Conservation (phyloP, 2,329 filamentous ascomycete genomes). For the Aspergillus nomiae region DNA sequence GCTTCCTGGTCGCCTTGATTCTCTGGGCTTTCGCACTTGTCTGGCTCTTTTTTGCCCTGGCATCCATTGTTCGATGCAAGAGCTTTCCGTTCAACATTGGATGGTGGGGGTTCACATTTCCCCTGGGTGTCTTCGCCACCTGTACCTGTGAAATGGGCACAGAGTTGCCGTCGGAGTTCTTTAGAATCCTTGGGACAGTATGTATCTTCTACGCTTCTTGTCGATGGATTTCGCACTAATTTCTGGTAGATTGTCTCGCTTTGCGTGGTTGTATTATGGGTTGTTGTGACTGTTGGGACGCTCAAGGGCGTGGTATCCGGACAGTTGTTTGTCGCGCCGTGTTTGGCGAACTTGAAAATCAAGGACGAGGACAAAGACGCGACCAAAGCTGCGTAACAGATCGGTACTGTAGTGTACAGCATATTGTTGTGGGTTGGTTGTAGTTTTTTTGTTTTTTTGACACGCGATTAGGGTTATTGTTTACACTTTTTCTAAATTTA, state of each 20-base stretch:
- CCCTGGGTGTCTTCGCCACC: conserved; percentile 58
- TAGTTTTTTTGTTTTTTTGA: neutral
- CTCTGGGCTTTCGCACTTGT: conserved; percentile 44
- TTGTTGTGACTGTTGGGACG: conserved; percentile 55
- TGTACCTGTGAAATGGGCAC: conserved; percentile 46
- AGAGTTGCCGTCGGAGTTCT: conserved; percentile 58
- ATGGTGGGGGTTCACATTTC: conserved; percentile 65
- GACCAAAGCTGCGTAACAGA: conserved; percentile 21
- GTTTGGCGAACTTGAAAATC: conserved; percentile 44
- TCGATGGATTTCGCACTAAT: neutral
- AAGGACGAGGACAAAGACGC: conserved; percentile 16
- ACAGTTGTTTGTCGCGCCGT: conserved; percentile 57
- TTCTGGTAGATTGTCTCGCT: conserved; percentile 1
- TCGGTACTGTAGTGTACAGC: conserved; percentile 11
- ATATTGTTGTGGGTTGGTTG: neutral
- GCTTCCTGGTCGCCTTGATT: conserved; percentile 39
- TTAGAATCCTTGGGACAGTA: conserved; percentile 57
- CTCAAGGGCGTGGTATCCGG: conserved; percentile 51
- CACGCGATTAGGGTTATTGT: too few relatives aligned
- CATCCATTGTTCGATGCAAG: conserved; percentile 35
- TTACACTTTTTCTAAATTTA: too few relatives aligned
- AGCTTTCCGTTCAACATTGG: conserved; percentile 63
- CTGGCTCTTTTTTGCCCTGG: conserved; percentile 44
- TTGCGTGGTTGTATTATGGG: conserved; percentile 9
- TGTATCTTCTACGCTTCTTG: conserved; percentile 8